A percentile compares a stretch with the other conserved stretches of the same genome.
These are phyloP conservation scores for Hypoxylon sp. DNA, from an alignment of 2,329 filamentous ascomycete species.

Conservation along the genomic window DNA sequence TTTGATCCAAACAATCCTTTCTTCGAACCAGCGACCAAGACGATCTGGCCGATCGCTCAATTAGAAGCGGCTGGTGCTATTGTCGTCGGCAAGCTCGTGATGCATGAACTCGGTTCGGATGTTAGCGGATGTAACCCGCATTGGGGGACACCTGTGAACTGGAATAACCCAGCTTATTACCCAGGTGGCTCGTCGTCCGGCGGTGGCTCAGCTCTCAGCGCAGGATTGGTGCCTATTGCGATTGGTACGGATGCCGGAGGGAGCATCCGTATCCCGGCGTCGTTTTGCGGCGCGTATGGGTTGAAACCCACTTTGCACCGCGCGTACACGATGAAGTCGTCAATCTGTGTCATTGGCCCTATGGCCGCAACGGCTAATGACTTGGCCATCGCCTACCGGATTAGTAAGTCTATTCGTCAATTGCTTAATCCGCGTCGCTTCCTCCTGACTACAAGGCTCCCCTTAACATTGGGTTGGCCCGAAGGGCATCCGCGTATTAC, in stretches of 20 bases:
- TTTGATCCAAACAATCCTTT: slow-evolving; percentile 68
- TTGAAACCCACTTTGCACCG: slow-evolving; percentile 85
- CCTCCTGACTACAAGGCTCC: neutral
- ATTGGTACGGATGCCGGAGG: slow-evolving; percentile 84
- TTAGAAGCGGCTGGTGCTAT: slow-evolving; percentile 82
- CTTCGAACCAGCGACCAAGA: slow-evolving; percentile 67
- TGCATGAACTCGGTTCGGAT: slow-evolving; percentile 86
- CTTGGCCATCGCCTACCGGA: slow-evolving; percentile 84
- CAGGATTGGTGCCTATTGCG: slow-evolving; percentile 80
- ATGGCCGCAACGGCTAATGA: slow-evolving; percentile 83
- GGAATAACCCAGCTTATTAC: slow-evolving; percentile 82
- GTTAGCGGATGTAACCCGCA: slow-evolving; percentile 86
- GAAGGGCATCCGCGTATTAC: neutral
- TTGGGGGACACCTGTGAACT: slow-evolving; percentile 83
- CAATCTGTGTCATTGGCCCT: slow-evolving; percentile 77
- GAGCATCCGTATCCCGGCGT: slow-evolving; percentile 79
- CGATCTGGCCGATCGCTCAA: slow-evolving; percentile 79
- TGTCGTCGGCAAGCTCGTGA: slow-evolving; percentile 81
- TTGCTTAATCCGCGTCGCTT: neutral
- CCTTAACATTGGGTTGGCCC: neutral
- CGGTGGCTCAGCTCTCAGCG: slow-evolving; percentile 77
- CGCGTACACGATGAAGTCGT: slow-evolving; percentile 68
- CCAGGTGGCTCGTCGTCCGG: slow-evolving; percentile 86
- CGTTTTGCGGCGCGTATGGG: slow-evolving; percentile 85
- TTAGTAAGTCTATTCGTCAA: slow-evolving; percentile 59